A percentile compares a stretch with the other conserved stretches of the same genome.
Evolutionary conservation across 441 rosid genomes (phyloP).

Genomic region (Erodium texanum): DNA sequence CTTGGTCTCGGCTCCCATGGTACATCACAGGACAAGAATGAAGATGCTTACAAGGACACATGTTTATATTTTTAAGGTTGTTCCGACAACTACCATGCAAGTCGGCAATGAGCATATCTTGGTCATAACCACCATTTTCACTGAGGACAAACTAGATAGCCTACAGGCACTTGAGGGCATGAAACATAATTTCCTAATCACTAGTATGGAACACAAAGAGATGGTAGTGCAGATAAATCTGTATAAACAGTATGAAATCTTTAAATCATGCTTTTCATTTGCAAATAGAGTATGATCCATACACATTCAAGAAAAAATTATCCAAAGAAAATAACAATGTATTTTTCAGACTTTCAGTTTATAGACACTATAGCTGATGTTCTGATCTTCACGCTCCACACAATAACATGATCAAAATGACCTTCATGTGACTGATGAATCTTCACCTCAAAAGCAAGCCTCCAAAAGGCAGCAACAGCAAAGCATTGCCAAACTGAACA

Average conservation of each 20-base stretch:
- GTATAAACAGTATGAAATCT: not conserved
- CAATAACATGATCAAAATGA: not conserved
- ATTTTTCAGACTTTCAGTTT: not conserved
- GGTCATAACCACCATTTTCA: no score
- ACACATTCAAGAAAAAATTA: not conserved
- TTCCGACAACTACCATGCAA: no score
- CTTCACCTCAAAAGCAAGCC: constrained; percentile 5
- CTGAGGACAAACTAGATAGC: no score
- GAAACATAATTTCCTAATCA: not conserved
- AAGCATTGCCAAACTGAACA: constrained; percentile 3
- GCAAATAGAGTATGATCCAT: not conserved
- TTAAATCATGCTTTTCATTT: not conserved
- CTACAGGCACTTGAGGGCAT: not conserved
- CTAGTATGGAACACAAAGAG: not conserved
- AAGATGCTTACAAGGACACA: no score
- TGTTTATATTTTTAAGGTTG: no score
- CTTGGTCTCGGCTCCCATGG: no score
- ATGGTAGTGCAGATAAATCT: no score
- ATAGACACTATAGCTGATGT: not conserved
- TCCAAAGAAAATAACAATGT: not conserved
- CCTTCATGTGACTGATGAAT: not conserved
- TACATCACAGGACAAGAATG: no score
- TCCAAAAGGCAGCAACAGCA: constrained; percentile 7
- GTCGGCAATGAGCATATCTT: no score
- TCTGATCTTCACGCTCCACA: not conserved